phyloP scores from a whole-genome alignment of 257 asterid species.

The Scutellaria baicalensis region DNA sequence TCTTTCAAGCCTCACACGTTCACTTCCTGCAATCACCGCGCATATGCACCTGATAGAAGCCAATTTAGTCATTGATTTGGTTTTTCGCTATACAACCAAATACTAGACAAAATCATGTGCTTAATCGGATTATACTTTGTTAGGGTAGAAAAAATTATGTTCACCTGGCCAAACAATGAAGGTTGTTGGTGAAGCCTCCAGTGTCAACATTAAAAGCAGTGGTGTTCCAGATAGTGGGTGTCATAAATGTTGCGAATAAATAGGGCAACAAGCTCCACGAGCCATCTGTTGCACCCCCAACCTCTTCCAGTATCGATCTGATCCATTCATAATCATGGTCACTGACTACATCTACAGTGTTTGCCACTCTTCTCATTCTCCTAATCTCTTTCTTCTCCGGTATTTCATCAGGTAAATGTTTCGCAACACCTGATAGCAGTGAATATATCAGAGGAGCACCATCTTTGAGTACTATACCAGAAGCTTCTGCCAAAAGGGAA shows the following conservation, averaged over 20 bases:
- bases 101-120: neutral
- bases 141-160: neutral
- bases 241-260: slow-evolving; percentile 84
- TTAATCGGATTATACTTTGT: neutral
- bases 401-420: slow-evolving; percentile 76
- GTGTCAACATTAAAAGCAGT: slow-evolving; percentile 87
- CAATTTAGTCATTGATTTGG: neutral
- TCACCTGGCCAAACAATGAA: slow-evolving; percentile 90
- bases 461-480: slow-evolving; percentile 68
- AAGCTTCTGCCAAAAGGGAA: slow-evolving; percentile 84
- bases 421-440: slow-evolving; percentile 62
- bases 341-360: slow-evolving; percentile 45
- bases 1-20: slow-evolving; percentile 77
- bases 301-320: slow-evolving; percentile 79
- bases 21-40: slow-evolving; percentile 89
- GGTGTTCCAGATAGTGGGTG: slow-evolving; percentile 75
- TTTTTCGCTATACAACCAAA: slow-evolving; percentile 4
- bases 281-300: slow-evolving; percentile 88
- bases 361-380: slow-evolving; percentile 89
- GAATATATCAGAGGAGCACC: slow-evolving; percentile 96
- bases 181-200: slow-evolving; percentile 92
- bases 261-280: slow-evolving; percentile 96
- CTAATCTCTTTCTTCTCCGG: slow-evolving; percentile 88
- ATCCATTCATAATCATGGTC: slow-evolving; percentile 94
- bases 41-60: slow-evolving; percentile 68